Conservation (phyloP, 2,329 filamentous ascomycete species). For the Huntiella bhutanensis region DNA sequence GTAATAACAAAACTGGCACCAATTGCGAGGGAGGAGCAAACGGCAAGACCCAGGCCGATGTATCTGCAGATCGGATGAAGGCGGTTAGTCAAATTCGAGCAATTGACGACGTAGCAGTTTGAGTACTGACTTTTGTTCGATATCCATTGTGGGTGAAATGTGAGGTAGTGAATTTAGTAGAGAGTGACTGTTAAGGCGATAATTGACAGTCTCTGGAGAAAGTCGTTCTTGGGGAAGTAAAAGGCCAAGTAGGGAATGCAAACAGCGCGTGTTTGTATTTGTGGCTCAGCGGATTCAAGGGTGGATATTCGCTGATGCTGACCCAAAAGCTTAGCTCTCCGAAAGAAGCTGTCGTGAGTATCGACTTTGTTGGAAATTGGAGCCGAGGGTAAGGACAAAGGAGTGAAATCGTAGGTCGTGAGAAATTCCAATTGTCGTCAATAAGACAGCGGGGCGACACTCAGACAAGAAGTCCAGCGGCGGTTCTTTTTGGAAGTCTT, state of each 20-base stretch:
- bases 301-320: neutral
- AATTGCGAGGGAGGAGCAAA: constrained; percentile 57
- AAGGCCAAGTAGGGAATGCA: neutral
- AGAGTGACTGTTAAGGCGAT: neutral
- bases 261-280: neutral
- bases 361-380: no score
- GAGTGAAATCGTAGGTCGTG: neutral
- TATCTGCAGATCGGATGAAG: constrained; percentile 33
- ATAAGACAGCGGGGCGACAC: neutral
- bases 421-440: neutral
- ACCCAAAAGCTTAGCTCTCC: neutral
- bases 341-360: no score
- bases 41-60: constrained; percentile 56
- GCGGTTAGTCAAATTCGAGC: neutral
- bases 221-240: neutral
- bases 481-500: neutral
- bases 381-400: neutral
- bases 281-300: neutral
- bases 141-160: constrained; percentile 4
- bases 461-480: neutral
- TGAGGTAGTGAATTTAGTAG: no score
- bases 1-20: constrained; percentile 97
- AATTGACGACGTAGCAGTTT: neutral
- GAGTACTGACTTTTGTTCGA: constrained; percentile 11
- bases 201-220: neutral